These are phyloP conservation scores for Flaveria robusta DNA, from an alignment of 129 eudicot species.

Conservation along the genomic window DNA sequence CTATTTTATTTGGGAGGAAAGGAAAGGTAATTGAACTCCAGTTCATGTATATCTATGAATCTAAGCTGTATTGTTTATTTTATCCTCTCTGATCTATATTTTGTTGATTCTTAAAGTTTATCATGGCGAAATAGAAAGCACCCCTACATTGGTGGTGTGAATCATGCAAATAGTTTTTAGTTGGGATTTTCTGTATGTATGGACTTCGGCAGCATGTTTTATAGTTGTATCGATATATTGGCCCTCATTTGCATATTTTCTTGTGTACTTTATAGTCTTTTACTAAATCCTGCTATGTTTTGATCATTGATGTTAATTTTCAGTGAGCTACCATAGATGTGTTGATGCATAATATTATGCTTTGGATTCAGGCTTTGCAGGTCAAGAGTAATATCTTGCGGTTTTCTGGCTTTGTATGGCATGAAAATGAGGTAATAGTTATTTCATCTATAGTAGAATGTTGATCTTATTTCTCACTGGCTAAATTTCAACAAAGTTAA, in stretches of 20 bases:
- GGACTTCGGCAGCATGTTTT: constrained; percentile 12
- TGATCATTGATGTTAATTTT: background rate
- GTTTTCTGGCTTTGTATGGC: constrained; percentile 96
- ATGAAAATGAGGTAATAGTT: constrained; percentile 71
- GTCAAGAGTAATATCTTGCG: constrained; percentile 70
- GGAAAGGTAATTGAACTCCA: constrained; percentile 75
- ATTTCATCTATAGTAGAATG: constrained; percentile 17
- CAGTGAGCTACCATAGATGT: constrained; percentile 10
- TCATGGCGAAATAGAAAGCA: constrained; percentile 14
- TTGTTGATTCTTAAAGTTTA: constrained; percentile 15
- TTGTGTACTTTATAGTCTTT: constrained; percentile 15
- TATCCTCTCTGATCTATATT: constrained; percentile 6
- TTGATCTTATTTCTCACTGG: constrained; percentile 8
- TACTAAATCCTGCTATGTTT: constrained; percentile 18
- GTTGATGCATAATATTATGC: background rate
- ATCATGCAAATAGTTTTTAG: constrained; percentile 15
- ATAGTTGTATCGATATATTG: background rate
- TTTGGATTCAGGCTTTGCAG: constrained; percentile 64
- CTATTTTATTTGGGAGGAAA: constrained; percentile 80
- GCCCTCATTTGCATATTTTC: background rate
- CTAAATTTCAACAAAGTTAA: background rate
- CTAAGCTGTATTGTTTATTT: background rate
- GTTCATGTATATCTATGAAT: constrained; percentile 16
- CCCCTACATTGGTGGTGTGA: constrained; percentile 20
- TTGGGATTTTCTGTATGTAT: background rate